Evolutionary conservation across 2,329 filamentous ascomycete genomes (phyloP).

Genomic region (Nemania serpens): DNA sequence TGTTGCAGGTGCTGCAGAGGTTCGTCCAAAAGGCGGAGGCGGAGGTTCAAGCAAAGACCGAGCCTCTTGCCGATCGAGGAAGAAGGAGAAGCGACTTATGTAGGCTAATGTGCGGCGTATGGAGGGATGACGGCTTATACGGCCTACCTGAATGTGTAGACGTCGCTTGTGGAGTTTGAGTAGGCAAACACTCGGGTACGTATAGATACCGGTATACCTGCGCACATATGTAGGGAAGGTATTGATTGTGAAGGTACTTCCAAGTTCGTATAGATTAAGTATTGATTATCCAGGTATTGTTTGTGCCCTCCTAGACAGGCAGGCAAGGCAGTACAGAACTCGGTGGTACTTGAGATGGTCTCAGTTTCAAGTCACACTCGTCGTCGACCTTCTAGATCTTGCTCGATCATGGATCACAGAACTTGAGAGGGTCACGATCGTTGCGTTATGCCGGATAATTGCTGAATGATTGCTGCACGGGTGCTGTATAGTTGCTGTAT

Average conservation of each 20-base stretch:
- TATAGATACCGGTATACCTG: neutral
- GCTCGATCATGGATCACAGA: constrained; percentile 1
- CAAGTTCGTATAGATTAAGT: too few relatives aligned
- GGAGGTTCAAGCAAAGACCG: constrained; percentile 2
- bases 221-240: too few relatives aligned
- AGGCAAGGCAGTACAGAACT: too few relatives aligned
- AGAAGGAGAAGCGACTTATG: neutral
- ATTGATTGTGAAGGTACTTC: too few relatives aligned
- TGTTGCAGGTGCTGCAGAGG: constrained; percentile 3
- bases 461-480: too few relatives aligned
- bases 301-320: too few relatives aligned
- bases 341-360: too few relatives aligned
- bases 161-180: constrained; percentile 3
- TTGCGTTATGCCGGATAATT: too few relatives aligned
- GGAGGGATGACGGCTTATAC: neutral
- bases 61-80: constrained; percentile 1
- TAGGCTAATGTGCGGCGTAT: neutral
- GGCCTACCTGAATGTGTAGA: neutral
- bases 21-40: constrained; percentile 8
- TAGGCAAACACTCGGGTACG: neutral
- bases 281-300: too few relatives aligned
- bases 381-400: neutral
- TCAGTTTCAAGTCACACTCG: neutral
- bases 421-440: too few relatives aligned
- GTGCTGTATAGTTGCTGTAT: too few relatives aligned